Evolutionary conservation across 2,329 filamentous ascomycete species (phyloP).

Genomic region (Sporothrix schenckii): DNA sequence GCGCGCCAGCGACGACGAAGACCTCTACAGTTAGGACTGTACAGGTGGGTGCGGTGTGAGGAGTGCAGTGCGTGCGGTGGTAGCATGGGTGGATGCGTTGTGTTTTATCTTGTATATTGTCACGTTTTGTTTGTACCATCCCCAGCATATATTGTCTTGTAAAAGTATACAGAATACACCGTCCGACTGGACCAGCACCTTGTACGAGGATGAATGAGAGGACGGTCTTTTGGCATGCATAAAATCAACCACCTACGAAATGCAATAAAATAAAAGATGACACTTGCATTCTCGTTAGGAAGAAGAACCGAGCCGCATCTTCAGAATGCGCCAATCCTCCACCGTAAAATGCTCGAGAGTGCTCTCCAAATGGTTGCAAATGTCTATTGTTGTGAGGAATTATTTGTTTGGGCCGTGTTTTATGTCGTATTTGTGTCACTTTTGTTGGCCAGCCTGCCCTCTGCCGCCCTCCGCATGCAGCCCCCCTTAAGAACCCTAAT

Average conservation of each 20-base stretch:
- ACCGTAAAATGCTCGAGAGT: no score
- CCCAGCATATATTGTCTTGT: constrained; percentile 20
- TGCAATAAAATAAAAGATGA: neutral
- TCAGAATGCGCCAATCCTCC: no score
- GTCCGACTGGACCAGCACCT: neutral
- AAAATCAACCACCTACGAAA: neutral
- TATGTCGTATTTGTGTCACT: no score
- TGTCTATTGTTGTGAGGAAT: neutral
- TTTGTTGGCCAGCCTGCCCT: neutral
- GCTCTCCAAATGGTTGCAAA: no score
- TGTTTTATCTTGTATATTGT: neutral
- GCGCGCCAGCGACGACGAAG: constrained; percentile 60
- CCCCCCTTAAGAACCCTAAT: neutral
- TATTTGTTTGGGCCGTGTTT: neutral
- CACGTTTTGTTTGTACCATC: constrained; percentile 16
- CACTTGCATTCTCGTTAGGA: neutral
- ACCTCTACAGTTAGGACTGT: constrained; percentile 51
- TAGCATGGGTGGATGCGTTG: neutral
- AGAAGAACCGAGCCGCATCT: no score
- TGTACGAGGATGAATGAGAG: no score
- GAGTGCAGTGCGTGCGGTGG: neutral
- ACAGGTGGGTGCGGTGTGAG: neutral
- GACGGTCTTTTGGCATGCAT: neutral
- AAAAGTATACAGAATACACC: neutral
- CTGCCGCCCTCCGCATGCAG: no score